Evolutionary conservation across 306 rosid species (phyloP).

Genomic region (Ormosia emarginata): DNA sequence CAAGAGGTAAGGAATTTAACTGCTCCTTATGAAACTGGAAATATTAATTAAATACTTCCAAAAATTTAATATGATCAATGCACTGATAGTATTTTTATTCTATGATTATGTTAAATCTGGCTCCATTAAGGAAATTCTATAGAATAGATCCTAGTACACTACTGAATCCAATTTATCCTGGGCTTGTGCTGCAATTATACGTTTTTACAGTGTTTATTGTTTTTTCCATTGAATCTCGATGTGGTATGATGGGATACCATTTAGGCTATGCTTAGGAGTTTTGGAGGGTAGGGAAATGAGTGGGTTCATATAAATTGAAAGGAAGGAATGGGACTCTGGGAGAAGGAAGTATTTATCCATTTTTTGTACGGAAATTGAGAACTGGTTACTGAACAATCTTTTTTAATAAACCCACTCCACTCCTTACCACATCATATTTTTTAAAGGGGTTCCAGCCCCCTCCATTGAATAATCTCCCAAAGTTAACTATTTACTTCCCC

Average conservation of each 20-base stretch:
- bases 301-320: not conserved
- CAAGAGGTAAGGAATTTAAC: constrained; percentile 51
- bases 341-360: not conserved
- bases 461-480: not conserved
- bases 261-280: constrained; percentile 4
- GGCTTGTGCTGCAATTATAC: constrained; percentile 4
- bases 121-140: not conserved
- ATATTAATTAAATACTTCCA: not conserved
- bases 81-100: not conserved
- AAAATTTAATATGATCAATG: not conserved
- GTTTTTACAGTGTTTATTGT: not conserved
- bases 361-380: not conserved
- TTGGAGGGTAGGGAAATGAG: not conserved
- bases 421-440: not conserved
- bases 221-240: not conserved
- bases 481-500: not conserved
- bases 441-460: not conserved
- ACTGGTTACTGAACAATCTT: not conserved
- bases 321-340: not conserved
- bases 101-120: not conserved
- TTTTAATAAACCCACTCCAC: not conserved
- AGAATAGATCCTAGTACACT: not conserved
- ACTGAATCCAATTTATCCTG: not conserved
- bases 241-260: not conserved
- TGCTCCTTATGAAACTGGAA: not conserved